Evolutionary conservation across 1,284 basidiomycete genomes (phyloP), one percentile per base, ranked within the genome.

Genomic region (Inonotus hispidus): DNA sequence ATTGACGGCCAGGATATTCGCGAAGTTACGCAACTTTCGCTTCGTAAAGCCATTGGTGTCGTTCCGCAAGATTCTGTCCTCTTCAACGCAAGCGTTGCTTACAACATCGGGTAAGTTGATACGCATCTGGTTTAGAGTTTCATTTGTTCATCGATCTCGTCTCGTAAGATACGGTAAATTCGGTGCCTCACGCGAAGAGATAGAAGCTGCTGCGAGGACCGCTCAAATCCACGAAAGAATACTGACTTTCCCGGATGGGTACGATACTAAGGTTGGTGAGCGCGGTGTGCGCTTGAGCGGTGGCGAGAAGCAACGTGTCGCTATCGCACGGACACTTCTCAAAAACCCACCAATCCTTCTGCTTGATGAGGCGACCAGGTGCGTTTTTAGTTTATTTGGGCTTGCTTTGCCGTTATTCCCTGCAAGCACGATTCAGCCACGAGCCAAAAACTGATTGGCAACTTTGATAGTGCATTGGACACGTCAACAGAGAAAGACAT

Each of bases 1-100:
- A 86, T 95, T 64, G 92, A 96, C 68, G 92, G 90, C 1, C 82
- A 89, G 68, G 91, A 96, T 68, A 89, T 97, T 61, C 82, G 88
- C 38, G 86, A 93, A 65, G 82, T 96, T 13, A 94, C 92, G 0
- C 92, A 95, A 70, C 76, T 79, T 39, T 90, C 87, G 61, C 75
- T 96, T 49, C 81, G 93, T 47, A 82, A 83, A 65, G 82, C 90
- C 0, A 90, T 96, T 63, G 92, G 92, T 23, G 88, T 90, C 35
- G 87, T 93, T 6, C 91, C 92, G 1, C 89, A 93, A 69, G 90
- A 92, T 67, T 81, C 84, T 13, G 82, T 90, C n/a, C 77, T 94
- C 7, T 94, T 94, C 79, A 94, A 94, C 72, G 79, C 87, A 5
- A 88, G 81, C 68, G 88, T 93, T 63, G 78, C 73, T 1, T 90